Base-by-base conservation (phyloP, 2,329 filamentous ascomycete genomes). In the Aurifilum marmelostoma region DNA sequence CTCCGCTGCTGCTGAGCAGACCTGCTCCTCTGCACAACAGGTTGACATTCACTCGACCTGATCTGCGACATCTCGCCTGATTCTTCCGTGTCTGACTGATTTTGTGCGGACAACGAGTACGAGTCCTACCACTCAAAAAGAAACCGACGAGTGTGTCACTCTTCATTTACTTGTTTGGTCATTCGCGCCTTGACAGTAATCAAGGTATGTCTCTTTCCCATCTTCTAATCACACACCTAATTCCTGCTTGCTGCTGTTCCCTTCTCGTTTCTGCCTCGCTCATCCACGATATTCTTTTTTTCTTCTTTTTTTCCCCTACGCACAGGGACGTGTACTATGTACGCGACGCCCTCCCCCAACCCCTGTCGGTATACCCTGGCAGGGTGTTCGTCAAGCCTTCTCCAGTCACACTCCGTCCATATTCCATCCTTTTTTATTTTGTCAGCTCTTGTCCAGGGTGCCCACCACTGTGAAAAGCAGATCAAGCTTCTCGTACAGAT, bases 401-500 rank as follows among this genome's bases (percentile, higher is more conserved):
- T 65, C 60, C 61, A 47, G 18, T 29, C 63, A 37, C 63, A 65
- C 52, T 47, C 50, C 59, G 59, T 58, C n/a, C 32, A 60, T 63
- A 34, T 58, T 27, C 52, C 61, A 61, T 63, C 68, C 64, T 34
- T n/a, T n/a, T n/a, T n/a, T n/a, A n/a, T 63, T 54, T 60, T 59
- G 63, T 41, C 60, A 47, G 34, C 61, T 47, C 12, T 27, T 43
- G 34, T 24, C 39, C 61, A 50, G 69, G 66, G 67, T 47, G 21
- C 67, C 43, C 54, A 61, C 37, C 41, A 66, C 63, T 29, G 43
- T 47, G 21, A 34, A 14, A 12, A 50, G 12, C 69, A 61, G 58
- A 50, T 62, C 67, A 63, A 70, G 66, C 54, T 71, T 65, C 67
- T 66, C 65, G 66, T 43, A 62, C 65, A 66, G 43, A n/a, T n/a